Conservation (phyloP, 176 grass and related monocot species). For the Eragrostis nindensis region DNA sequence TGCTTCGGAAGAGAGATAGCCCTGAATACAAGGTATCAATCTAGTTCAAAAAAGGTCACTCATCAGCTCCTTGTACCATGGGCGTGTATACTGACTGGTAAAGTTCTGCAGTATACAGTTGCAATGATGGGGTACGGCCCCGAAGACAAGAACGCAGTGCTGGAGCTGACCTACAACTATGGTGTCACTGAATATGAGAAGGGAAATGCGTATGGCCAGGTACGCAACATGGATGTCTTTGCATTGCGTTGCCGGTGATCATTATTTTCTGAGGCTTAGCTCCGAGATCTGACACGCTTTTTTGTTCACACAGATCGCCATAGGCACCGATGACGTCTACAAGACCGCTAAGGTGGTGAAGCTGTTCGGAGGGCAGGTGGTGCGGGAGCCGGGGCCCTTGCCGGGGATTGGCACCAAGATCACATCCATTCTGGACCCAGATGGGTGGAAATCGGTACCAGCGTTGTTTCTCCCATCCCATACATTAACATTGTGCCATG, state of each 20-base stretch:
- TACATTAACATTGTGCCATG: background rate
- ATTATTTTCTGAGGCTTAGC: too few species aligned
- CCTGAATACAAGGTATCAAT: conserved; percentile 69
- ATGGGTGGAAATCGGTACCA: conserved; percentile 84
- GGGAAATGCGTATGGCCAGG: conserved; percentile 68
- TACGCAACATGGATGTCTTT: background rate
- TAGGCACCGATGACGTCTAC: conserved; percentile 85
- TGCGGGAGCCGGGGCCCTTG: conserved; percentile 73
- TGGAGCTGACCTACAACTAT: conserved; percentile 79
- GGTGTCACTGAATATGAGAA: conserved; percentile 62
- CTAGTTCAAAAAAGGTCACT: background rate
- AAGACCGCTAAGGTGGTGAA: conserved; percentile 71
- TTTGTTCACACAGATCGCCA: conserved; percentile 56
- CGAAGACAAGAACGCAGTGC: conserved; percentile 66
- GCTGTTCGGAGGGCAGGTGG: conserved; percentile 58
- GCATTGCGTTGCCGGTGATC: background rate
- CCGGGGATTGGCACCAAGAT: conserved; percentile 79
- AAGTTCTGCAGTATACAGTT: conserved; percentile 47
- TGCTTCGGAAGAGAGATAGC: conserved; percentile 59
- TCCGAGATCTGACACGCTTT: background rate
- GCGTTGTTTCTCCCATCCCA: background rate
- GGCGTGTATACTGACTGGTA: background rate
- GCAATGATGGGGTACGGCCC: conserved; percentile 77
- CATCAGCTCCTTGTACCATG: background rate
- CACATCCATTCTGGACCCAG: conserved; percentile 78